Evolutionary conservation across 495 filamentous ascomycete genomes (phyloP).

Genomic region (Bathelium albidoporum): DNA sequence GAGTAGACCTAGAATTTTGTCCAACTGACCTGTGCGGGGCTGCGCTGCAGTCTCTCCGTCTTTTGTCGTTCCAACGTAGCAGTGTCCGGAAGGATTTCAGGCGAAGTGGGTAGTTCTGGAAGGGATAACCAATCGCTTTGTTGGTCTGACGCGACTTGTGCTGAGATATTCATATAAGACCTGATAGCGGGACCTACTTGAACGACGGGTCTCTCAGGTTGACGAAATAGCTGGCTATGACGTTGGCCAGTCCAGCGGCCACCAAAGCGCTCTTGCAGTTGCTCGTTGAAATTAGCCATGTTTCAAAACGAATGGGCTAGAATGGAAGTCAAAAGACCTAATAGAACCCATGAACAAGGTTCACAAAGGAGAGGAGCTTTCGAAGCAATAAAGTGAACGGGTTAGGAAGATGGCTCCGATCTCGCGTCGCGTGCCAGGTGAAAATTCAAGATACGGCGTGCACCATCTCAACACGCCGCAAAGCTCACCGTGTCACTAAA

Average conservation of each 20-base stretch:
- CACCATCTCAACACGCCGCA: too few species aligned
- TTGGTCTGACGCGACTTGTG: not conserved
- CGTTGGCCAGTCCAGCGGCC: not conserved
- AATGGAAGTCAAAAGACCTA: too few species aligned
- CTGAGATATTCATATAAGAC: not conserved
- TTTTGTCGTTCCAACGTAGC: not conserved
- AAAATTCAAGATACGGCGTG: too few species aligned
- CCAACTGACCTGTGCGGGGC: not conserved
- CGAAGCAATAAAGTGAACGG: not conserved
- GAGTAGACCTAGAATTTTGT: not conserved
- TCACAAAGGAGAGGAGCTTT: not conserved
- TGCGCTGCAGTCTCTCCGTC: not conserved
- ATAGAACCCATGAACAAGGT: too few species aligned
- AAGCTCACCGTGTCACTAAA: too few species aligned
- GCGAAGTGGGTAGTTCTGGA: conserved; percentile 24
- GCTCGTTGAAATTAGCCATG: not conserved
- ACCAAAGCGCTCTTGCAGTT: not conserved
- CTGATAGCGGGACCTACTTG: not conserved
- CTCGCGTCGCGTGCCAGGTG: not conserved
- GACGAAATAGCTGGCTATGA: not conserved
- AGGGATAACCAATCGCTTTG: conserved; percentile 18
- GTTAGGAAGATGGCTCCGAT: not conserved
- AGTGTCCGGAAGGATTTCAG: conserved; percentile 16
- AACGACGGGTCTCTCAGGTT: not conserved
- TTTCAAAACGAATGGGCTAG: too few species aligned